A percentile compares a stretch with the other conserved stretches of the same genome.
Conservation (phyloP, 2,329 filamentous ascomycete genomes). For the Coniochaeta sp. region DNA sequence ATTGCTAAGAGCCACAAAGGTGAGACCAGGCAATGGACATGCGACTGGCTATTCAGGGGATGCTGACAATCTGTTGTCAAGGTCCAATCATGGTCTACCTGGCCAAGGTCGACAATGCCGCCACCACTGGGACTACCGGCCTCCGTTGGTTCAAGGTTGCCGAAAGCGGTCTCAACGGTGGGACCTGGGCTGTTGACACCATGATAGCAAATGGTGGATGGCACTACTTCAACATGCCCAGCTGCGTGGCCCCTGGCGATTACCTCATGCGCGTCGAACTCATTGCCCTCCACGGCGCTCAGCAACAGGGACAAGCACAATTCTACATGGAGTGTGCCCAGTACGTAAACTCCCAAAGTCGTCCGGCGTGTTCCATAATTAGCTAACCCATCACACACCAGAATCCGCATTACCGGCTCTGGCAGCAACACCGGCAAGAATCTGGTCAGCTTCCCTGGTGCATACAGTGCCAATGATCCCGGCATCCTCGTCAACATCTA, state of each 20-base stretch:
- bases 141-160: conserved; percentile 49
- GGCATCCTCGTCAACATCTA: conserved; percentile 18
- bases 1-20: conserved; percentile 48
- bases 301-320: conserved; percentile 23
- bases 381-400: too few relatives aligned
- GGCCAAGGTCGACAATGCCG: conserved; percentile 43
- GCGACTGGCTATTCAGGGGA: too few relatives aligned
- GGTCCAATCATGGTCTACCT: conserved; percentile 42
- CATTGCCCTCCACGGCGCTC: conserved; percentile 29
- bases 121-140: conserved; percentile 26
- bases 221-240: conserved; percentile 32
- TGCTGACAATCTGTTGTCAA: conserved; percentile 11
- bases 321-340: conserved; percentile 31
- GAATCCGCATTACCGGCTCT: neutral
- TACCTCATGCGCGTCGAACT: conserved; percentile 35
- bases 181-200: conserved; percentile 39
- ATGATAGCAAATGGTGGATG: conserved; percentile 35
- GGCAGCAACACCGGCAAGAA: too few relatives aligned
- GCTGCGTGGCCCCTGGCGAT: conserved; percentile 28
- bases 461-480: conserved; percentile 23
- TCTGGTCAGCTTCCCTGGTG: conserved; percentile 24
- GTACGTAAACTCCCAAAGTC: conserved; percentile 29
- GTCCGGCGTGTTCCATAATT: conserved; percentile 15
- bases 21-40: too few relatives aligned
- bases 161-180: conserved; percentile 36